phyloP scores from a whole-genome alignment of 352 stramenopile species.

The Globisporangium camurandrum region DNA sequence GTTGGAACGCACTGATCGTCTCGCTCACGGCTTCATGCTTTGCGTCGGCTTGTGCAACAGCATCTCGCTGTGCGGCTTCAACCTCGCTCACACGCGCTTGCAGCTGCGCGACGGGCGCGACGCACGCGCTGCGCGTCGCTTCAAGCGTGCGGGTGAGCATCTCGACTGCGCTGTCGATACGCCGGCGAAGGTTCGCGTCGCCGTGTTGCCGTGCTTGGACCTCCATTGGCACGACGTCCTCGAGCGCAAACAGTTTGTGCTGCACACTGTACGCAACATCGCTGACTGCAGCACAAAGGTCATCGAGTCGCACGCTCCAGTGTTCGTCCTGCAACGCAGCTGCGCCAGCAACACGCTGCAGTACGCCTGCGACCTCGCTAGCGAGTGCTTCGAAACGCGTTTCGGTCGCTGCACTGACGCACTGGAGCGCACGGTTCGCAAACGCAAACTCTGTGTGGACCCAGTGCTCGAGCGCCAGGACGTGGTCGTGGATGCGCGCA shows the following conservation, averaged over 20 bases:
- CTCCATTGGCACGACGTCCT: conserved; percentile 59
- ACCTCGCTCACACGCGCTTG: conserved; percentile 23
- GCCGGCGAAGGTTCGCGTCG: conserved; percentile 40
- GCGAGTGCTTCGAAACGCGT: conserved; percentile 26
- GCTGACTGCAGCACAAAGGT: conserved; percentile 20
- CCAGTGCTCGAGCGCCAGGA: conserved; percentile 50
- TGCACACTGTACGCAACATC: conserved; percentile 35
- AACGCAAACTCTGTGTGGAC: conserved; percentile 38
- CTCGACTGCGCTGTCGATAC: conserved; percentile 38
- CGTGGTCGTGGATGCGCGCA: conserved; percentile 45
- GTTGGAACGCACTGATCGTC: conserved; percentile 18
- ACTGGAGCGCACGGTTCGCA: conserved; percentile 47
- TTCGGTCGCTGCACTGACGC: conserved; percentile 27
- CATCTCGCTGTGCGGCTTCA: conserved; percentile 15
- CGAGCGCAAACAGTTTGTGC: conserved; percentile 35
- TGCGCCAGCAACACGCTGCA: conserved; percentile 22
- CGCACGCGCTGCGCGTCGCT: conserved; percentile 17
- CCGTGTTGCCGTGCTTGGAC: conserved; percentile 49
- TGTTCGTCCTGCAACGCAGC: conserved; percentile 33
- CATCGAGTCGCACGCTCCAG: conserved; percentile 13
- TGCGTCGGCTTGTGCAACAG: conserved; percentile 11
- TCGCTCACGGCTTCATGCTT: conserved; percentile 23
- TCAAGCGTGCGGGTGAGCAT: conserved; percentile 25
- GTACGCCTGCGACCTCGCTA: conserved; percentile 20
- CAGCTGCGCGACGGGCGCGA: conserved; percentile 13